phyloP scores from a whole-genome alignment of 1,284 basidiomycete species.

The Cutaneotrichosporon dermatis region DNA sequence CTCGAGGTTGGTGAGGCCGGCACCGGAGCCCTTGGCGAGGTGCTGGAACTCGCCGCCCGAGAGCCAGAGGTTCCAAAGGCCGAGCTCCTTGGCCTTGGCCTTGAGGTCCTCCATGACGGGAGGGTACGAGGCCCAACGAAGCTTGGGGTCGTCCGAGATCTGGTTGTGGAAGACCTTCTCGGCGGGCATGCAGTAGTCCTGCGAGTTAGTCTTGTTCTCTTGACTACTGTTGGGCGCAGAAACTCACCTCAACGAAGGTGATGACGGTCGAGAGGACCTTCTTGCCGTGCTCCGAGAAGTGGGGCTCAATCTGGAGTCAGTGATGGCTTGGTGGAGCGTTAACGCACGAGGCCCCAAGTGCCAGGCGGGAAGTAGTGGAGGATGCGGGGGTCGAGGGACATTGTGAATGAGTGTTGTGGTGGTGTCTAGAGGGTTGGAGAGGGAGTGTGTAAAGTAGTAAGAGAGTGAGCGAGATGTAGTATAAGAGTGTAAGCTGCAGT shows the following conservation, averaged over 20 bases:
- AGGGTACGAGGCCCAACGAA: constrained; percentile 80
- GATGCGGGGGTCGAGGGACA: constrained; percentile 20
- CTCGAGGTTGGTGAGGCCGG: constrained; percentile 85
- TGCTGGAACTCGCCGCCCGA: constrained; percentile 89
- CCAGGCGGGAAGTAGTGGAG: constrained; percentile 25
- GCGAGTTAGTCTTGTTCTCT: neutral
- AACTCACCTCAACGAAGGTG: constrained; percentile 71
- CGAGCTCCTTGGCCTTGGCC: constrained; percentile 75
- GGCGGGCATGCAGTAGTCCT: constrained; percentile 86
- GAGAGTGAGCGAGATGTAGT: no score
- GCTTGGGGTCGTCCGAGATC: constrained; percentile 67
- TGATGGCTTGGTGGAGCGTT: neutral
- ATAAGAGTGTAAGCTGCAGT: no score
- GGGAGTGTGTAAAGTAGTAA: neutral
- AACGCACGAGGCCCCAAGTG: constrained; percentile 28
- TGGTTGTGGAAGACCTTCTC: constrained; percentile 74
- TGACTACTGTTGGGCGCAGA: neutral
- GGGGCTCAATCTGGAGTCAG: constrained; percentile 69
- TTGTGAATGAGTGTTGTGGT: constrained; percentile 4
- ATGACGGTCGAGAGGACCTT: constrained; percentile 78
- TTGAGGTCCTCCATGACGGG: constrained; percentile 81
- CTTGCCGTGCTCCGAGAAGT: constrained; percentile 83
- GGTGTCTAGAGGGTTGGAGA: neutral
- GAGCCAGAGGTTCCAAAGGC: constrained; percentile 96
- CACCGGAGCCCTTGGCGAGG: constrained; percentile 57